Conservation (phyloP, 2,329 filamentous ascomycete genomes). For the Diaporthe vaccinii region DNA sequence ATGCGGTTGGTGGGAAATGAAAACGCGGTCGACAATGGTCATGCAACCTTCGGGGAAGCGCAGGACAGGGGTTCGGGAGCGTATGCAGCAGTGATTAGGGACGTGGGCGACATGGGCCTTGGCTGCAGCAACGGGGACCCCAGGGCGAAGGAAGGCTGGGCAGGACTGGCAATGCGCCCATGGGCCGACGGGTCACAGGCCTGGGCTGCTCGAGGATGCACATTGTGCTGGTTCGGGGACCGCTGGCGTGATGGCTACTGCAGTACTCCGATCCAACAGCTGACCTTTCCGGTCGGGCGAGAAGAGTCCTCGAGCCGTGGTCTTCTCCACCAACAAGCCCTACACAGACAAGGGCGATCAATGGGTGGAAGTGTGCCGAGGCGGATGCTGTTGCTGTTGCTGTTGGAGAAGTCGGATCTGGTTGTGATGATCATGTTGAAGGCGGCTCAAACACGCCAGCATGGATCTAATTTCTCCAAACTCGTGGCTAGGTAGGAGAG, state of each 20-base stretch:
- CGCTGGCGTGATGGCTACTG: constrained; percentile 31
- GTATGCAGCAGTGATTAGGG: neutral
- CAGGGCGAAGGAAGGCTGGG: constrained; percentile 29
- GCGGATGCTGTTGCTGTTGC: neutral
- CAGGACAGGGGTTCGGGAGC: constrained; percentile 5
- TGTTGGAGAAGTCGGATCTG: neutral
- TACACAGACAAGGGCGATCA: neutral
- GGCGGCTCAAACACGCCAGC: constrained; percentile 28
- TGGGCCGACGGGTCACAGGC: constrained; percentile 17
- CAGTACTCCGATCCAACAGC: constrained; percentile 14
- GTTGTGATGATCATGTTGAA: neutral
- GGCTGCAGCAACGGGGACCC: constrained; percentile 24
- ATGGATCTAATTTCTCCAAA: constrained; percentile 27
- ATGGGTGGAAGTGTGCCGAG: neutral
- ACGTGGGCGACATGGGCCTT: constrained; percentile 14
- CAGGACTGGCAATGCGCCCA: neutral
- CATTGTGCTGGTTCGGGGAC: neutral
- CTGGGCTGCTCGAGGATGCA: constrained; percentile 14
- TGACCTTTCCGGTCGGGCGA: constrained; percentile 13
- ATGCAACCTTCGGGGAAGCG: constrained; percentile 29
- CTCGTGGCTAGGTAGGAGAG: constrained; percentile 30
- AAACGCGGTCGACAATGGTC: constrained; percentile 19
- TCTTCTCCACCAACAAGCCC: neutral
- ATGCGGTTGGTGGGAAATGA: constrained; percentile 37
- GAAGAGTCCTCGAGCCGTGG: neutral